Conservation (phyloP, 2,329 filamentous ascomycete species). For the Lecanosticta acicola region DNA sequence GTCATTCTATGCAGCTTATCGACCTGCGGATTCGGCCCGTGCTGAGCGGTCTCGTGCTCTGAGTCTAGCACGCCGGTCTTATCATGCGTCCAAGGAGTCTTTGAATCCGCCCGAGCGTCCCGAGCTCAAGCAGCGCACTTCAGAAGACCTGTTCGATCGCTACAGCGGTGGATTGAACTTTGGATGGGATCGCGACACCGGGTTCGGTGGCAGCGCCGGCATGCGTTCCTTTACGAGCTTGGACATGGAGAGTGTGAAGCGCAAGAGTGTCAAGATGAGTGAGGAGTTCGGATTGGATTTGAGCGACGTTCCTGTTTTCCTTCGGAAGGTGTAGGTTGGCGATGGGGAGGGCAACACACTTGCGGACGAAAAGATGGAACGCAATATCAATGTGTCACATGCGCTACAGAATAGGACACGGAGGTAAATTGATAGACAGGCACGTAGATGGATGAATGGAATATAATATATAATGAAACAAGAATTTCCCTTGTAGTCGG, state of each 20-base stretch:
- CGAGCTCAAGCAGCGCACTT: constrained; percentile 1
- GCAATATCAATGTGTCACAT: too few species aligned
- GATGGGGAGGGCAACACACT: too few species aligned
- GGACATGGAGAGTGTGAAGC: constrained; percentile 20
- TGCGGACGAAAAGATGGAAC: too few species aligned
- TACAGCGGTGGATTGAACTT: constrained; percentile 35
- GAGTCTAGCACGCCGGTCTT: constrained; percentile 13
- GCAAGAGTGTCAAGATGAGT: constrained; percentile 32
- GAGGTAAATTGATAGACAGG: too few species aligned
- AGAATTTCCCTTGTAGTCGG: too few species aligned
- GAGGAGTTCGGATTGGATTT: constrained; percentile 35
- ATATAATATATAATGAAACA: too few species aligned
- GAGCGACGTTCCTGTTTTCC: constrained; percentile 38
- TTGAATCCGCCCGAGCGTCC: constrained; percentile 6
- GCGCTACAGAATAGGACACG: too few species aligned
- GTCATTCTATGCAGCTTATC: constrained; percentile 18
- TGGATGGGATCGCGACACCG: constrained; percentile 33
- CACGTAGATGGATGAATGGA: too few species aligned
- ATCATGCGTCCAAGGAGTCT: not conserved
- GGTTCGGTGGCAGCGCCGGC: constrained; percentile 35
- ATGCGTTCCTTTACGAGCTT: constrained; percentile 24
- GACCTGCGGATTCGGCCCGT: constrained; percentile 20
- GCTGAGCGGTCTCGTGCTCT: constrained; percentile 25
- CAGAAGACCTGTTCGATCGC: constrained; percentile 23
- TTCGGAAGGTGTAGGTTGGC: constrained; percentile 22